Conservation (phyloP, 495 filamentous ascomycete species). For the Halenospora varia region DNA sequence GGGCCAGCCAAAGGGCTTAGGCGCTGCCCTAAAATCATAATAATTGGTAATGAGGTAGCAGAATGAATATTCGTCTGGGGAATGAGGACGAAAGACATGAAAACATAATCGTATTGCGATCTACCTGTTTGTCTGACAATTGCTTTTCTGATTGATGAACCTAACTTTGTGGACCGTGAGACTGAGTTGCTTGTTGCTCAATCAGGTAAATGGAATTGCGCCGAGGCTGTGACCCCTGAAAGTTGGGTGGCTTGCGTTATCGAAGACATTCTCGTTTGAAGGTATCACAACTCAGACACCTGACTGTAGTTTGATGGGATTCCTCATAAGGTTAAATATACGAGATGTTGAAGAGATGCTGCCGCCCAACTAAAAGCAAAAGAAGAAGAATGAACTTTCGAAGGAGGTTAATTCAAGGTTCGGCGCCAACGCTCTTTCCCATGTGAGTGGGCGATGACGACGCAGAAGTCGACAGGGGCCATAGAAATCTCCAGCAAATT, state of each 20-base stretch:
- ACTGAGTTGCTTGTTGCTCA: too few species aligned
- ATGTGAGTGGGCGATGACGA: not conserved
- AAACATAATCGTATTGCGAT: not conserved
- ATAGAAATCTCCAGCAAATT: not conserved
- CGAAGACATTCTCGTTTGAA: not conserved
- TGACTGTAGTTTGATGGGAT: too few species aligned
- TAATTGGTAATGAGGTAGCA: not conserved
- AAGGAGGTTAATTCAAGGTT: too few species aligned
- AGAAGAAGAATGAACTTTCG: too few species aligned
- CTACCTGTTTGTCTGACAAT: not conserved
- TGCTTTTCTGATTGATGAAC: not conserved
- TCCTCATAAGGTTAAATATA: not conserved
- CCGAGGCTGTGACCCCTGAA: not conserved
- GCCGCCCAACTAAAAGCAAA: too few species aligned
- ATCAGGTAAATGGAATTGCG: not conserved
- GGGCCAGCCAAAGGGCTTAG: not conserved
- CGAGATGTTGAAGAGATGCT: too few species aligned
- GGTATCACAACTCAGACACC: not conserved
- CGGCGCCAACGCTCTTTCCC: not conserved
- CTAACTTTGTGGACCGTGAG: too few species aligned
- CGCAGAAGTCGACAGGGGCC: not conserved
- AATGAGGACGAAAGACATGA: not conserved
- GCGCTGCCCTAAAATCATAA: not conserved
- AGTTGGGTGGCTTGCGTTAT: too few species aligned
- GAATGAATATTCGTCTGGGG: not conserved